Evolutionary conservation across 2,329 filamentous ascomycete species (phyloP).

Genomic region (Ceratocystis diversiconidia): DNA sequence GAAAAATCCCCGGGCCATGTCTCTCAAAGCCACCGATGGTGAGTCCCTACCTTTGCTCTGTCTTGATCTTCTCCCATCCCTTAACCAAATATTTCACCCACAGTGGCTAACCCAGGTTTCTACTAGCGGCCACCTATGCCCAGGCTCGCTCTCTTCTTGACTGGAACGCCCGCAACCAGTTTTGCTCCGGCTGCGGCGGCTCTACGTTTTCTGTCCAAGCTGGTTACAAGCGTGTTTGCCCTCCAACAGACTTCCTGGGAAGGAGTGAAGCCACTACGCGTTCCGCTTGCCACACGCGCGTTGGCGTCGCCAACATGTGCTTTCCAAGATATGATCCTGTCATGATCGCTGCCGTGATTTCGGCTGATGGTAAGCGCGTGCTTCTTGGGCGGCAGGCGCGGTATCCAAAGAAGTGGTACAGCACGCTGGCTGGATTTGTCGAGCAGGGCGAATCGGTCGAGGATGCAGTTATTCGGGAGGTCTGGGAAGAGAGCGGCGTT

Average conservation of each 20-base stretch:
- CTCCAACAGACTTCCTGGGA: conserved; percentile 48
- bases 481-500: conserved; percentile 77
- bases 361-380: conserved; percentile 58
- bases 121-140: conserved; percentile 70
- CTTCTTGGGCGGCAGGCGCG: conserved; percentile 75
- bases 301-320: conserved; percentile 74
- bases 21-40: conserved; percentile 27
- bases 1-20: conserved; percentile 34
- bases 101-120: neutral
- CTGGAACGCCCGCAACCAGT: conserved; percentile 88
- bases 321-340: conserved; percentile 91
- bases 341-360: conserved; percentile 88
- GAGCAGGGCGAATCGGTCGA: conserved; percentile 77
- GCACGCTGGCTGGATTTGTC: conserved; percentile 73
- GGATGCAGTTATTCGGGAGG: conserved; percentile 68
- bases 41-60: neutral
- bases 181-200: conserved; percentile 78
- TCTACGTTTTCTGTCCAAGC: conserved; percentile 65
- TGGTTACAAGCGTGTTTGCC: conserved; percentile 68
- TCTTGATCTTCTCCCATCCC: neutral
- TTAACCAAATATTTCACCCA: neutral
- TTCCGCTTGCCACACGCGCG: conserved; percentile 63
- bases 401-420: conserved; percentile 77
- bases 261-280: conserved; percentile 36
- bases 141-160: conserved; percentile 79